Evolutionary conservation across 768 basidiomycete genomes (phyloP).

Genomic region (Tylopilus subfusipes): DNA sequence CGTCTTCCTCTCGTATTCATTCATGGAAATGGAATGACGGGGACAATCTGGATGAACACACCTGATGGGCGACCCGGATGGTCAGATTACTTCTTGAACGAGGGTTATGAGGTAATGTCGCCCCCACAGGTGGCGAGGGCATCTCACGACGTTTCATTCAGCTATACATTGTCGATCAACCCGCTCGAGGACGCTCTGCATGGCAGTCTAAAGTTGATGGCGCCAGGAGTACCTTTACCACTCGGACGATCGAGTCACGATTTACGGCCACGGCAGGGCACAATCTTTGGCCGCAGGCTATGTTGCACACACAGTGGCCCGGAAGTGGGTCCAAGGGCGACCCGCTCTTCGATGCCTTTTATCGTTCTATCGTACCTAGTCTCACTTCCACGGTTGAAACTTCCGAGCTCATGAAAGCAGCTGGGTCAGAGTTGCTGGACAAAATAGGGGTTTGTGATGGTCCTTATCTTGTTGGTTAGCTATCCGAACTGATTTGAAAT

Average conservation of each 20-base stretch:
- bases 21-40: slow-evolving; percentile 52
- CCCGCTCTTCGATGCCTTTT: slow-evolving; percentile 43
- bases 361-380: slow-evolving; percentile 40
- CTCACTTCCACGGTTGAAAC: slow-evolving; percentile 35
- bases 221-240: slow-evolving; percentile 27
- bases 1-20: slow-evolving; percentile 45
- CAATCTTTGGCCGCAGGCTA: slow-evolving; percentile 45
- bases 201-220: slow-evolving; percentile 42
- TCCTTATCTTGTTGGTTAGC: neutral
- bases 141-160: slow-evolving; percentile 3
- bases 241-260: slow-evolving; percentile 36
- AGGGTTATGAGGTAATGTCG: slow-evolving; percentile 46
- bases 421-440: slow-evolving; percentile 43
- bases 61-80: slow-evolving; percentile 54
- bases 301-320: slow-evolving; percentile 50
- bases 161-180: slow-evolving; percentile 48
- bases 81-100: slow-evolving; percentile 51
- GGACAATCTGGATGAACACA: slow-evolving; percentile 50
- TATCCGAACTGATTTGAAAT: neutral
- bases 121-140: neutral
- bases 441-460: slow-evolving; percentile 43
- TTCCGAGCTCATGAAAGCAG: slow-evolving; percentile 38
- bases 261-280: slow-evolving; percentile 42
- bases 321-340: slow-evolving; percentile 49
- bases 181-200: slow-evolving; percentile 43